Base-by-base conservation (phyloP, 768 basidiomycete genomes). In the Dioszegia aurantiaca region DNA sequence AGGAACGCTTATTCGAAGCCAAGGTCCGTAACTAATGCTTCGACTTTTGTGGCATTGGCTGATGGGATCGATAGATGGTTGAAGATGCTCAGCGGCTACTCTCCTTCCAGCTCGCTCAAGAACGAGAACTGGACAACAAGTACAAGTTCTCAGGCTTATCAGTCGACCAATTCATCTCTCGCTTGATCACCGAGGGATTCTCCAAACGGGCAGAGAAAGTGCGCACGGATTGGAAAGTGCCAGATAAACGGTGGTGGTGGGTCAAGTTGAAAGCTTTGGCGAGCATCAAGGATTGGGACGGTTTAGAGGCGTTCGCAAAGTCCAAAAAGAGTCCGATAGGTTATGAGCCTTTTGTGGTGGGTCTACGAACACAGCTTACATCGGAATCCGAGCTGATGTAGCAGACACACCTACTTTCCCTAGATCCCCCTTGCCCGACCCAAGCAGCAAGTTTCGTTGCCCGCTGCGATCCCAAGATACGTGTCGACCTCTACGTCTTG, bases 231-330 rank as follows among this genome's bases (percentile, higher is more conserved):
- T 98, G 90, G 80, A 93, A 88, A 72, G 89, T 99, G 0, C 84
- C 91, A 0, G 95, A 98, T 72, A 98, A 93, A 79, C 81, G 94
- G 92, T 98, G 90, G 78, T 98, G 92, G 92, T 88, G 90, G 78
- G 70, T 90, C 63, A 97, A 95, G 74, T 77, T 99, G 4, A 83
- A 89, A 53, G 88, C 91, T 0, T 77, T 98, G 55, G 86, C 87
- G 10, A 81, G 82, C n/a, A 79, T 83, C 21, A 81, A 85, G 58
- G 90, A 95, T 75, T 98, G 92, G 75, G 88, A 92, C 31, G 85
- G 82, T 1, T 81, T 98, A 14, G 91, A 97, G 46, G 73, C 82
- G 0, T 94, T 99, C 72, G 84, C 91, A 1, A 87, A 86, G 65
- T 87, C 87, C 33, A 92, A 84, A 77, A 83, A 90, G 64, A 90